Conservation (phyloP, 2,329 filamentous ascomycete species). For the Fusarium clavum region DNA sequence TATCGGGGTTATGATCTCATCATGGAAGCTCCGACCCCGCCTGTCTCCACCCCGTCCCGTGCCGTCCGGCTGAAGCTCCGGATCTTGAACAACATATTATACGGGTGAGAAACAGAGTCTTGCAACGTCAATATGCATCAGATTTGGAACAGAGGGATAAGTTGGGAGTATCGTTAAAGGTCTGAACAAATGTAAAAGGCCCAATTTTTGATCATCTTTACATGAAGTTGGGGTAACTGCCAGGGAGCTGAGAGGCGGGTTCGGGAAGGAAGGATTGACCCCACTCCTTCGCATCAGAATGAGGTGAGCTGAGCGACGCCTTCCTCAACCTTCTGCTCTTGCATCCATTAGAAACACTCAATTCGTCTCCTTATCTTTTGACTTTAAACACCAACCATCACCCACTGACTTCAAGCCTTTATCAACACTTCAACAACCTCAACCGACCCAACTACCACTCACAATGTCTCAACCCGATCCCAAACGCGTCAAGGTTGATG, state of each 20-base stretch:
- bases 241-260: neutral
- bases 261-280: conserved; percentile 3
- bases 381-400: neutral
- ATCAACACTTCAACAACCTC: neutral
- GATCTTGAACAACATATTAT: neutral
- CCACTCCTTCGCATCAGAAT: conserved; percentile 20
- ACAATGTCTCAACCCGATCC: conserved; percentile 41
- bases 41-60: conserved; percentile 2
- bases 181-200: neutral
- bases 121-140: neutral
- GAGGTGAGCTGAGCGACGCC: conserved; percentile 5
- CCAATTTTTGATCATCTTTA: neutral
- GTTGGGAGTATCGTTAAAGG: too few relatives aligned
- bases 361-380: neutral
- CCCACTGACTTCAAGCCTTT: neutral
- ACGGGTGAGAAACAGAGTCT: too few relatives aligned
- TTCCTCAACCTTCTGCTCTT: neutral
- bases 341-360: neutral
- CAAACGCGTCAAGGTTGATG: conserved; percentile 51
- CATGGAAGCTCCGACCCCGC: neutral
- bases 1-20: conserved; percentile 6
- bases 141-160: too few relatives aligned
- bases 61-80: conserved; percentile 5
- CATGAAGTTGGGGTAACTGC: neutral
- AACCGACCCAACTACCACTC: neutral